phyloP scores from a whole-genome alignment of 768 basidiomycete genomes.

The Hygrocybe punicea region DNA sequence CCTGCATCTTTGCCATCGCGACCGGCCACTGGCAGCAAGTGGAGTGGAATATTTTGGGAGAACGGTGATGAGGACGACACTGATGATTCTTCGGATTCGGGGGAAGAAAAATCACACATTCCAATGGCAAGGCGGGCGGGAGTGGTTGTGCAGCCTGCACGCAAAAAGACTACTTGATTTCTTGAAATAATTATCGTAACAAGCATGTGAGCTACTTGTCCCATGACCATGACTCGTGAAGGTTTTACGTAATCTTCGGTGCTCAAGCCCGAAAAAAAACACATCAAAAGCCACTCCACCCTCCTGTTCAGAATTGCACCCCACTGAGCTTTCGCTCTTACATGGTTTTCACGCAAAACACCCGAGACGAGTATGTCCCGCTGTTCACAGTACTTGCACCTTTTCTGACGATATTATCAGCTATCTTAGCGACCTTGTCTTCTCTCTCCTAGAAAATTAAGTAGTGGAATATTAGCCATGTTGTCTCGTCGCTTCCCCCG shows the following conservation, averaged over 20 bases:
- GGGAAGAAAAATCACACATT: constrained; percentile 51
- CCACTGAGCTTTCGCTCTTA: constrained; percentile 27
- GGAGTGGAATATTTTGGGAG: constrained; percentile 39
- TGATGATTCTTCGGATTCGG: constrained; percentile 40
- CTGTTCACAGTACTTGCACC: neutral
- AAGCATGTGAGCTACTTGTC: neutral
- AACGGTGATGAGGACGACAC: constrained; percentile 30
- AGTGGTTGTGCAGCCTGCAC: constrained; percentile 3
- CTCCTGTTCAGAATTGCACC: no score
- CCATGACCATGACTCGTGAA: no score
- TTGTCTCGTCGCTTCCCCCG: constrained; percentile 52
- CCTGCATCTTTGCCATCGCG: constrained; percentile 17
- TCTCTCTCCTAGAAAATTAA: constrained; percentile 57
- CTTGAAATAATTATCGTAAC: neutral
- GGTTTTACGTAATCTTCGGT: neutral
- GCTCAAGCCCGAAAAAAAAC: neutral
- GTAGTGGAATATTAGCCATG: constrained; percentile 42
- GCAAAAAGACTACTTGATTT: neutral
- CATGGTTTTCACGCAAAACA: constrained; percentile 85
- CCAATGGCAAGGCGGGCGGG: constrained; percentile 58
- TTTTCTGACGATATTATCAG: constrained; percentile 41
- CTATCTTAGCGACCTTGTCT: constrained; percentile 89
- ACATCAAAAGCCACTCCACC: constrained; percentile 3
- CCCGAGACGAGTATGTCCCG: constrained; percentile 75
- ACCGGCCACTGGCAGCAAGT: constrained; percentile 10